A percentile compares a stretch with the other conserved stretches of the same genome.
These are phyloP conservation scores for Linanthus parryae DNA, from an alignment of 148 eudicot genomes.

Conservation along the genomic window DNA sequence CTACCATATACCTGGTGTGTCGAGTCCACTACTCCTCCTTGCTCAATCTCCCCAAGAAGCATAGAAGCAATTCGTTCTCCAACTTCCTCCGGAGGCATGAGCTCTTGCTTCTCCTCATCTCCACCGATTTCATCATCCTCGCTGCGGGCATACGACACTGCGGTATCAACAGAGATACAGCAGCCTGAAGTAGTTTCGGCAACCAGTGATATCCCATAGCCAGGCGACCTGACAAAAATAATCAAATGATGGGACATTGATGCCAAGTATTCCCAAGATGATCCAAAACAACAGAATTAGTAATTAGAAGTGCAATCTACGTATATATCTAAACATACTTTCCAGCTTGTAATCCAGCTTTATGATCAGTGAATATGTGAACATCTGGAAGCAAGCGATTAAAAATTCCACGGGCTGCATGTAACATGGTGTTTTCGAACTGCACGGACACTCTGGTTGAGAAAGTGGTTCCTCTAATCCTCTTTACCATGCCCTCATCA, in stretches of 20 bases:
- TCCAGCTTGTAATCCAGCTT: slow-evolving; percentile 70
- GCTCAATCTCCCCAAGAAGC: slow-evolving; percentile 69
- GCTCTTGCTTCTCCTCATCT: slow-evolving; percentile 39
- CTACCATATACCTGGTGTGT: slow-evolving; percentile 77
- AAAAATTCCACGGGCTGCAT: slow-evolving; percentile 84
- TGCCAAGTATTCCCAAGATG: too few relatives aligned
- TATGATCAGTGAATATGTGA: slow-evolving; percentile 77
- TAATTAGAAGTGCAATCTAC: background rate
- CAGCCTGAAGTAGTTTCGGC: slow-evolving; percentile 90
- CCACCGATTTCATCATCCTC: slow-evolving; percentile 41
- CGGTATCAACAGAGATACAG: slow-evolving; percentile 71
- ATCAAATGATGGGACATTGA: too few relatives aligned
- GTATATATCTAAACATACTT: slow-evolving; percentile 50
- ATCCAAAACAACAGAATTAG: background rate
- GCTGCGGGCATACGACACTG: slow-evolving; percentile 48
- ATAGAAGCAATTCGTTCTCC: slow-evolving; percentile 70
- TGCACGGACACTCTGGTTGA: slow-evolving; percentile 72
- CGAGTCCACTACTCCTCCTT: slow-evolving; percentile 96
- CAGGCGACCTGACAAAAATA: slow-evolving; percentile 97
- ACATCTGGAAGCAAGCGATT: slow-evolving; percentile 85
- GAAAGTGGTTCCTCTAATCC: slow-evolving; percentile 76
- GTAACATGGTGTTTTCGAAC: slow-evolving; percentile 69
- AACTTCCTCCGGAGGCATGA: slow-evolving; percentile 59
- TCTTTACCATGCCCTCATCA: slow-evolving; percentile 89
- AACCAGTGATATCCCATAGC: slow-evolving; percentile 80